Base-by-base conservation (phyloP, 2,329 filamentous ascomycete genomes). In the Ascochyta fabae region DNA sequence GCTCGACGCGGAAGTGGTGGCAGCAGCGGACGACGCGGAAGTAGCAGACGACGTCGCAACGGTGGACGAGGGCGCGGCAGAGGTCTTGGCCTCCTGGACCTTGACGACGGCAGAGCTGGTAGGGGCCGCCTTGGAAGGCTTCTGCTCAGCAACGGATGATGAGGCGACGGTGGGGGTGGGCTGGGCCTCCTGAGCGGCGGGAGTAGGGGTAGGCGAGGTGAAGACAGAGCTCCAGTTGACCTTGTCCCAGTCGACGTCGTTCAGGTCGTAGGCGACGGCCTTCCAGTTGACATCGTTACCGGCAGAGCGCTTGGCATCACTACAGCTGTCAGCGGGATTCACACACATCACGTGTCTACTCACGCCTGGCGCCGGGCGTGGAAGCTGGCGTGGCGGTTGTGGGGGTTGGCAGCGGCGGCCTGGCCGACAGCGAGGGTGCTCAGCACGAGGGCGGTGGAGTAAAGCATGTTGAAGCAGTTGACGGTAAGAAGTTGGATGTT, bases 381-480 rank as follows among this genome's bases (percentile, higher is more conserved):
- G 69, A 75, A 75, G 63, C 64, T 68, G 59, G 71, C 68, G 54
- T 75, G 73, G 40, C 71, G 67, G 66, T 69, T 65, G 61, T 68
- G 66, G 39, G 65, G 36, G 59, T 67, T 64, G 56, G 56, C 61
- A 50, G 73, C 73, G 38, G 71, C 69, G 52, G 70, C 71, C 63
- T 71, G 67, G 56, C 73, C 71, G 60, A 67, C 65, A 51, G 67
- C 72, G 56, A 75, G 61, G 64, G 73, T 71, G 73, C 69, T 66
- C 61, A 75, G 64, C 70, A 74, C 71, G 61, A 72, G 45, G 54
- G 71, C 70, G 61, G 73, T 68, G 33, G 69, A 66, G 65, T 70
- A 75, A 59, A 66, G 73, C 73, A 75, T 75, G 40, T 61, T 60
- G 67, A 46, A 46, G 31, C 38, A 44, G 46, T 34, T 56, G 33